Evolutionary conservation across 2,329 filamentous ascomycete genomes (phyloP).

Genomic region (Aspergillus spinulosporus): DNA sequence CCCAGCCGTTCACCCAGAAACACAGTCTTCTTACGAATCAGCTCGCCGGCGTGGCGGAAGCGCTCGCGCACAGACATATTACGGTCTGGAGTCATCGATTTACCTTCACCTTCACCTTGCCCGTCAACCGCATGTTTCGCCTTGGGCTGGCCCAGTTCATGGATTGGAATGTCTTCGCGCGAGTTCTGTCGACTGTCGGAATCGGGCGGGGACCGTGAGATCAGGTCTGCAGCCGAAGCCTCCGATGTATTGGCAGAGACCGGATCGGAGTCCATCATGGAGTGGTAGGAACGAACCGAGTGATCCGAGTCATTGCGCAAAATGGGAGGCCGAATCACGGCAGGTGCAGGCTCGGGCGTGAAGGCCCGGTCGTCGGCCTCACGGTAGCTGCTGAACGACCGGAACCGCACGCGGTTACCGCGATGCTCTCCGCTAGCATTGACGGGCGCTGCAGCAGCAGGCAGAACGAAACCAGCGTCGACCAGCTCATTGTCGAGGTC

Average conservation of each 20-base stretch:
- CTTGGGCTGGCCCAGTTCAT: not conserved
- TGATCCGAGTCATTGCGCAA: slow-evolving; percentile 22
- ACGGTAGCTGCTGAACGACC: slow-evolving; percentile 20
- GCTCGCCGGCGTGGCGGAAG: slow-evolving; percentile 30
- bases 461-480: not conserved
- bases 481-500: not conserved
- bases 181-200: not conserved
- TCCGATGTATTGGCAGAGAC: slow-evolving; percentile 16
- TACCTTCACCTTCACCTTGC: not conserved
- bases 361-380: slow-evolving; percentile 9
- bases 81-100: slow-evolving; percentile 13
- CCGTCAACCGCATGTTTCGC: not conserved
- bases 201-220: not conserved
- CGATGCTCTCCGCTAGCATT: not conserved
- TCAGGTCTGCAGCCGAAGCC: not conserved
- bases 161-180: slow-evolving; percentile 1
- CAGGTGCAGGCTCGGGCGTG: slow-evolving; percentile 3
- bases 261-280: slow-evolving; percentile 12
- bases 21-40: slow-evolving; percentile 33
- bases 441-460: not conserved
- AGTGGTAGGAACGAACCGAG: slow-evolving; percentile 21
- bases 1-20: slow-evolving; percentile 32
- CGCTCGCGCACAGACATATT: slow-evolving; percentile 26
- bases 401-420: slow-evolving; percentile 24
- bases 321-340: not conserved